Evolutionary conservation across 2,329 filamentous ascomycete genomes (phyloP), one percentile per base, ranked within the genome.

Genomic region (Pseudopyricularia javanii): DNA sequence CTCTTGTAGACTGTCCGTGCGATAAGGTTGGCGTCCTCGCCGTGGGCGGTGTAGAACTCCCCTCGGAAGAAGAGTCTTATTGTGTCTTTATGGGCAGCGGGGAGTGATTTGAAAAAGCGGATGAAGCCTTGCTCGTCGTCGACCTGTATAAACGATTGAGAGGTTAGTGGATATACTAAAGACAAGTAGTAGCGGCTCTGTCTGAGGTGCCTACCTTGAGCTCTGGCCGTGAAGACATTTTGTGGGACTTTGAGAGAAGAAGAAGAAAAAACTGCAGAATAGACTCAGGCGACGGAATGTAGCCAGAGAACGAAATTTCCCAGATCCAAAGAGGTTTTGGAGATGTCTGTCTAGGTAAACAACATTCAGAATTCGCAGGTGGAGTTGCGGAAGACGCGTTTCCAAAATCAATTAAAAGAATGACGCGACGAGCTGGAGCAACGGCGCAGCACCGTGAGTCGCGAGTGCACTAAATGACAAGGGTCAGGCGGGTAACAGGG

Each of bases 101-200:
- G 82, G 3, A 98, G 77, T n/a, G 83, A 85, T 61, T 91, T 91
- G 75, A 94, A 98, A 72, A 90, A 95, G 60, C 85, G 88, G 71
- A 97, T 96, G 75, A 98, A 98, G 59, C 91, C 90, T 64, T 85
- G 83, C 74, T 98, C 93, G 65, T 98, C 93, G 63, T 98, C 94
- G 65, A 97, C 88, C 86, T 91, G 50, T 49, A 4, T 5, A 14
- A 24, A 15, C 24, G 12, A 45, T 24, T 24, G 1, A 11, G 12
- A 11, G 24, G 40, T 45, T 45, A 45, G 40, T 15, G 22, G 20
- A 24, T 24, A 30, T 34, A 7, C 22, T 15, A 14, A 8, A 30
- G 7, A 14, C 7, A n/a, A 11, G 24, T 33, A 15, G 14, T 20
- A 47, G n/a, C 5, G 24, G 22, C 22, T 12, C 11, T 45, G n/a